Conservation (phyloP, 176 grass and related monocot genomes). For the Bothriochloa decipiens region DNA sequence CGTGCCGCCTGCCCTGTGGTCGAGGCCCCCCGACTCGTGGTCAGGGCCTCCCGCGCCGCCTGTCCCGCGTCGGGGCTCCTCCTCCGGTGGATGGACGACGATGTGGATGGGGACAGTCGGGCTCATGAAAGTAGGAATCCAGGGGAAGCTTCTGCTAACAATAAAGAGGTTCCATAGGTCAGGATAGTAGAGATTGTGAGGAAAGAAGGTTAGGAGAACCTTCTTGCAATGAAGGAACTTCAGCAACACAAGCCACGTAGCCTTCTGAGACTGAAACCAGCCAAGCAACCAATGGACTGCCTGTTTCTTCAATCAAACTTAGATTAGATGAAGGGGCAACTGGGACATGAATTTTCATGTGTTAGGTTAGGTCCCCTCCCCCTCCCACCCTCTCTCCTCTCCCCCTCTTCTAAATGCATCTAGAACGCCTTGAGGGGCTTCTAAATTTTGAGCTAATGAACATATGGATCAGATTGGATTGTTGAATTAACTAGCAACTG, state of each 20-base stretch:
- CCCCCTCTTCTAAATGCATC: not conserved
- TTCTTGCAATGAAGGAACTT: conserved; percentile 6
- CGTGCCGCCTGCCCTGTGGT: too few relatives aligned
- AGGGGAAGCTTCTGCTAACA: not conserved
- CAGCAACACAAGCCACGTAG: not conserved
- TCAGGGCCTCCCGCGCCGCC: too few relatives aligned
- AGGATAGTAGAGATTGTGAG: not conserved
- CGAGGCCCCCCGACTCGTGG: too few relatives aligned
- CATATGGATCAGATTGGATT: too few relatives aligned
- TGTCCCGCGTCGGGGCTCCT: too few relatives aligned
- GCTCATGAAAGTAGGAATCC: not conserved
- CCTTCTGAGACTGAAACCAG: conserved; percentile 37
- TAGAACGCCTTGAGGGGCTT: not conserved
- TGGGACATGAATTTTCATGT: not conserved
- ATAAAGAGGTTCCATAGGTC: not conserved
- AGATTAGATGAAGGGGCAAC: not conserved
- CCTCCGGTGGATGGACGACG: too few relatives aligned
- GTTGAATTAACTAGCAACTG: too few relatives aligned
- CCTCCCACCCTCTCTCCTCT: too few relatives aligned
- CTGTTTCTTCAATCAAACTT: conserved; percentile 22
- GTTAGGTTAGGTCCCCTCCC: not conserved
- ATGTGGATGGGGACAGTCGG: not conserved
- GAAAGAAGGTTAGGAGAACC: conserved; percentile 11
- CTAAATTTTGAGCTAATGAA: not conserved
- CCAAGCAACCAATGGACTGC: conserved; percentile 1